phyloP scores from a whole-genome alignment of 2,329 filamentous ascomycete genomes.

The Dendryphion nanum region DNA sequence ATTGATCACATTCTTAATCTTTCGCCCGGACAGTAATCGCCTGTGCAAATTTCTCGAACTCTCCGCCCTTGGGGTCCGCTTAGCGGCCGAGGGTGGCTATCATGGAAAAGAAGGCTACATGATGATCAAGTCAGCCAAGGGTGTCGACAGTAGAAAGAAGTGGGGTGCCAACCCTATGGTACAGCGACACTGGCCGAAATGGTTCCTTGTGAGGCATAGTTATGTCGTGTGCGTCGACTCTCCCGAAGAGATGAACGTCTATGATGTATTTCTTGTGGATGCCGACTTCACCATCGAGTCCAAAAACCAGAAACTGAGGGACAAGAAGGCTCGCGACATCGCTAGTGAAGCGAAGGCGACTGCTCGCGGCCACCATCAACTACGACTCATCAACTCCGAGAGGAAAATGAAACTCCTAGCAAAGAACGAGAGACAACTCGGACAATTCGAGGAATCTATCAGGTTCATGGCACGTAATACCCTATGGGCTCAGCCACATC shows the following conservation, averaged over 20 bases:
- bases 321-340: constrained; percentile 59
- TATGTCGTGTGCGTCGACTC: constrained; percentile 99
- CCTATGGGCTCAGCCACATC: constrained; percentile 76
- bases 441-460: constrained; percentile 93
- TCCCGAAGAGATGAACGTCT: constrained; percentile 97
- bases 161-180: constrained; percentile 77
- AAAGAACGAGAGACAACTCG: constrained; percentile 82
- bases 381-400: constrained; percentile 89
- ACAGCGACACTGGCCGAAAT: constrained; percentile 83
- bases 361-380: constrained; percentile 71
- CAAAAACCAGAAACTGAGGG: constrained; percentile 55
- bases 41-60: constrained; percentile 95
- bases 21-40: constrained; percentile 90
- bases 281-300: constrained; percentile 79
- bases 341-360: constrained; percentile 64
- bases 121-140: constrained; percentile 87
- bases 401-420: constrained; percentile 88
- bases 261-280: constrained; percentile 97
- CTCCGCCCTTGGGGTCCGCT: constrained; percentile 86
- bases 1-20: constrained; percentile 96
- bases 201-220: constrained; percentile 97
- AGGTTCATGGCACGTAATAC: constrained; percentile 80
- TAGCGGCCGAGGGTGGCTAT: constrained; percentile 93
- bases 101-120: constrained; percentile 96
- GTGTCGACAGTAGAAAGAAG: constrained; percentile 79